A percentile compares a stretch with the other conserved stretches of the same genome.
phyloP scores from a whole-genome alignment of 495 filamentous ascomycete species.

The Aspergillus affinis region DNA sequence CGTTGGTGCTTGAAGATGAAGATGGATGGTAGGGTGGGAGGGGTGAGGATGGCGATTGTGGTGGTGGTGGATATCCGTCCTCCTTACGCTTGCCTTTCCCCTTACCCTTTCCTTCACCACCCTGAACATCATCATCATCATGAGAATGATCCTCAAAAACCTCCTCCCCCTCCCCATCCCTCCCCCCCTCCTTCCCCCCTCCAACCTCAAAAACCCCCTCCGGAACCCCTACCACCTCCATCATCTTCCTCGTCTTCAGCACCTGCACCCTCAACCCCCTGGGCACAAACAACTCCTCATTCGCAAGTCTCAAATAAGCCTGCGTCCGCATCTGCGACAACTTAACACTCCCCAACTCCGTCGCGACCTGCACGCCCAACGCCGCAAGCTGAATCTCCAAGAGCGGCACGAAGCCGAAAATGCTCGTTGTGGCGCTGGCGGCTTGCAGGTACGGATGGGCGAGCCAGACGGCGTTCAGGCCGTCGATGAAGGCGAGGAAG shows the following conservation, averaged over 20 bases:
- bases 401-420: constrained; percentile 20
- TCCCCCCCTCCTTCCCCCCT: background rate
- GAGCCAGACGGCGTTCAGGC: constrained; percentile 26
- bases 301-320: constrained; percentile 21
- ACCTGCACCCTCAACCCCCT: constrained; percentile 23
- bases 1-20: no score
- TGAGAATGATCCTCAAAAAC: background rate
- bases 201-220: constrained; percentile 12
- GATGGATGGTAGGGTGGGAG: no score
- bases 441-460: constrained; percentile 25
- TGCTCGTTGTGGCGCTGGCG: constrained; percentile 5
- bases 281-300: constrained; percentile 22
- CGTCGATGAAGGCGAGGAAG: constrained; percentile 26
- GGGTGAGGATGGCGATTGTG: no score
- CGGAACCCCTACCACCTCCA: constrained; percentile 15
- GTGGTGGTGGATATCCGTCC: no score
- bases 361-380: constrained; percentile 17
- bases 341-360: constrained; percentile 18
- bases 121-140: no score
- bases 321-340: constrained; percentile 22
- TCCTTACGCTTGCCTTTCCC: background rate
- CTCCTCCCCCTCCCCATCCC: constrained; percentile 3
- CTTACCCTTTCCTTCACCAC: background rate
- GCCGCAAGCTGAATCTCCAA: constrained; percentile 18
- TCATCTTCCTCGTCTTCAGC: constrained; percentile 24